Evolutionary conservation across 2,329 filamentous ascomycete genomes (phyloP).

Genomic region (Cercospora zeae-maydis): DNA sequence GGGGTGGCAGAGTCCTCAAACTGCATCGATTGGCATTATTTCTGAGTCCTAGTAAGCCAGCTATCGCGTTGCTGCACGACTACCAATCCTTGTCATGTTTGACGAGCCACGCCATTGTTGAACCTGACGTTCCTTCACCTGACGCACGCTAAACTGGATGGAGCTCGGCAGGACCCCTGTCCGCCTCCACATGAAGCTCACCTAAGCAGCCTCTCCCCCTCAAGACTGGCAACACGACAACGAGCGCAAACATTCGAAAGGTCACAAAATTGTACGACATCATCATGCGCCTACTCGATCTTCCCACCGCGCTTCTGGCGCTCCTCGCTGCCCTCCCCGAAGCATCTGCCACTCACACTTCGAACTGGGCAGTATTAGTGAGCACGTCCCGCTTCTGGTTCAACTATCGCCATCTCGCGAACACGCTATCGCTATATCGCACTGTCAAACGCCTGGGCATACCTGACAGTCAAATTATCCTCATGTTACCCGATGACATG

Average conservation of each 20-base stretch:
- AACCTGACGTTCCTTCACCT: slow-evolving; percentile 3
- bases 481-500: slow-evolving; percentile 99
- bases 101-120: not conserved
- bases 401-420: slow-evolving; percentile 97
- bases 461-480: slow-evolving; percentile 96
- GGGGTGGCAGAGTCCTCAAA: not conserved
- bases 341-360: slow-evolving; percentile 74
- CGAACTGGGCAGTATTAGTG: slow-evolving; percentile 99
- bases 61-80: not conserved
- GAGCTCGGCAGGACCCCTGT: slow-evolving; percentile 7
- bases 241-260: not conserved
- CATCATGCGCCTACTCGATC: slow-evolving; percentile 28
- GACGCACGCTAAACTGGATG: not conserved
- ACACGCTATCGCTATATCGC: slow-evolving; percentile 94
- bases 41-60: not conserved
- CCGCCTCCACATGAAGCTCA: slow-evolving; percentile 2
- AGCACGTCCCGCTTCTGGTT: slow-evolving; percentile 99
- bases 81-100: not conserved
- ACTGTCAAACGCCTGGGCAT: slow-evolving; percentile 98
- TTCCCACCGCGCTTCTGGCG: slow-evolving; percentile 29
- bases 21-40: not conserved
- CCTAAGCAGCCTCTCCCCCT: not conserved
- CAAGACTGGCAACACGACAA: not conserved
- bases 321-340: slow-evolving; percentile 33
- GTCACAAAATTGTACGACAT: not conserved